phyloP scores from a whole-genome alignment of 805 yeast genomes.

The Maudiozyma serrabonitensis region DNA sequence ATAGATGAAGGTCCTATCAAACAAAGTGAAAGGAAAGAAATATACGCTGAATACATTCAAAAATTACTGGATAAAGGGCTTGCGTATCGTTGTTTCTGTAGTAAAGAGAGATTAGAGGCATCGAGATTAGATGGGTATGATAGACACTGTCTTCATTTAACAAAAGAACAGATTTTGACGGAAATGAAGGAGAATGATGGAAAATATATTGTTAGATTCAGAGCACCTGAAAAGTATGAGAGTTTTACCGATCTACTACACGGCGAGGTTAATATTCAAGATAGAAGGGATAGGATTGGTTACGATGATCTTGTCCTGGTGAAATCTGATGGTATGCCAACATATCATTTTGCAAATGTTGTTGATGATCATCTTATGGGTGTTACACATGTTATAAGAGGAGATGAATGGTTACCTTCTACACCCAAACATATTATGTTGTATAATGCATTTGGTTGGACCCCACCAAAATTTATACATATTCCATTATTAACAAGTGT shows the following conservation, averaged over 20 bases:
- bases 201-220: constrained; percentile 57
- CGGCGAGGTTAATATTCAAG: constrained; percentile 69
- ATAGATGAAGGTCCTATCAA: constrained; percentile 81
- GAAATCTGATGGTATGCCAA: constrained; percentile 92
- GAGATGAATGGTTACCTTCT: constrained; percentile 96
- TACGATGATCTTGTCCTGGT: constrained; percentile 84
- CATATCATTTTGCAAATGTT: constrained; percentile 94
- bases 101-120: constrained; percentile 61
- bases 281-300: constrained; percentile 37
- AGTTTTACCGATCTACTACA: constrained; percentile 64
- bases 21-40: constrained; percentile 68
- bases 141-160: constrained; percentile 54
- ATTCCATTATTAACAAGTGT: constrained; percentile 77
- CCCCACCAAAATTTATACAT: constrained; percentile 72
- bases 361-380: constrained; percentile 90
- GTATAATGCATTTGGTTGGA: constrained; percentile 81
- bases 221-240: constrained; percentile 64
- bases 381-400: constrained; percentile 89
- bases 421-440: constrained; percentile 90
- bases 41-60: constrained; percentile 55
- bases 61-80: constrained; percentile 49
- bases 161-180: constrained; percentile 34
- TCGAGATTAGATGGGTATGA: constrained; percentile 83
- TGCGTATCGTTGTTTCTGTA: constrained; percentile 84
- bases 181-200: constrained; percentile 23